Evolutionary conservation across 176 grass and related monocot genomes (phyloP).

Genomic region (sorghum (Sorghum bicolor)): DNA sequence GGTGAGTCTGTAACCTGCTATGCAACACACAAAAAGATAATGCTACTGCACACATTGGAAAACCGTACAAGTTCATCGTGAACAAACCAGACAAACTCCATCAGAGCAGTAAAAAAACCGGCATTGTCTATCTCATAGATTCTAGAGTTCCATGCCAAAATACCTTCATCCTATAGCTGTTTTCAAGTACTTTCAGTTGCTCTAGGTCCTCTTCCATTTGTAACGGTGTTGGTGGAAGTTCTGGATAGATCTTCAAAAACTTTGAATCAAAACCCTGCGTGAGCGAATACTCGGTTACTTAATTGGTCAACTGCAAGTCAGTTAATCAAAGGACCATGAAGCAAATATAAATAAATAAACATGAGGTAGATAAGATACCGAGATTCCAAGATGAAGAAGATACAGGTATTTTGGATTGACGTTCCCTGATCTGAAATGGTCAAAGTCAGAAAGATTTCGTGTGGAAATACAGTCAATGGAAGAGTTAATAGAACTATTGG

Average conservation of each 20-base stretch:
- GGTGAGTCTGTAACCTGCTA: background rate
- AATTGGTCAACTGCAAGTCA: background rate
- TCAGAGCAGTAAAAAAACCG: background rate
- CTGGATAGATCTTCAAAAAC: constrained; percentile 89
- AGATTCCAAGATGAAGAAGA: constrained; percentile 95
- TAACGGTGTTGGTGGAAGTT: constrained; percentile 66
- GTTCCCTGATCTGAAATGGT: constrained; percentile 76
- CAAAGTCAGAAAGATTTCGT: background rate
- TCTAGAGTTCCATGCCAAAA: constrained; percentile 15
- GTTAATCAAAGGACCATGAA: background rate
- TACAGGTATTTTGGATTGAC: constrained; percentile 73
- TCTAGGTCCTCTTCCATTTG: constrained; percentile 95
- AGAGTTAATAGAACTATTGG: background rate
- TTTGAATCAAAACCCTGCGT: constrained; percentile 81
- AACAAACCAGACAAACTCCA: background rate
- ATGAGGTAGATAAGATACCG: constrained; percentile 41
- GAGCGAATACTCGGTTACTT: background rate
- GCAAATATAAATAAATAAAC: background rate
- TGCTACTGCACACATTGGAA: background rate
- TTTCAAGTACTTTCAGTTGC: constrained; percentile 97
- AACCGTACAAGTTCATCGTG: background rate
- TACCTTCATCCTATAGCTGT: constrained; percentile 97
- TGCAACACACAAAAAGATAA: background rate
- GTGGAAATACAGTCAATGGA: background rate
- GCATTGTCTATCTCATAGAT: background rate